Evolutionary conservation across 106 monocot genomes (phyloP).

Genomic region (Platanthera guangdongensis): DNA sequence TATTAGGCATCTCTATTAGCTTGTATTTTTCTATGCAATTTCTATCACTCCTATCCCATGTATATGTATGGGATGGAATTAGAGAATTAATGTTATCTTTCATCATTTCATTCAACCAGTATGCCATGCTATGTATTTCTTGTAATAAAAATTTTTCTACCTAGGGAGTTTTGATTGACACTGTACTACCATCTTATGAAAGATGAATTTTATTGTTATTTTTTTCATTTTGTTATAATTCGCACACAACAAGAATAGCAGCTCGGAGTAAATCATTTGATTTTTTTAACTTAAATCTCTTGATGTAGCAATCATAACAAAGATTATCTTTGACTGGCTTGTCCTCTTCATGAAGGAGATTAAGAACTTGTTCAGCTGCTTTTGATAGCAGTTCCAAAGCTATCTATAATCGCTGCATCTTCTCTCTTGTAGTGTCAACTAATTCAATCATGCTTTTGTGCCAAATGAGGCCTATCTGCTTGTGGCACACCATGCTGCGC

Average conservation of each 20-base stretch:
- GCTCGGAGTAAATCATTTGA: not conserved
- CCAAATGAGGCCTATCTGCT: not conserved
- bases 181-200: not conserved
- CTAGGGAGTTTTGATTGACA: not conserved
- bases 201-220: not conserved
- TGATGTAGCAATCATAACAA: not conserved
- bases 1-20: too few relatives aligned
- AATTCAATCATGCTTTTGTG: not conserved
- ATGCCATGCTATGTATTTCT: not conserved
- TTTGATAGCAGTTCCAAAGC: not conserved
- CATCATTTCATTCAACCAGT: not conserved
- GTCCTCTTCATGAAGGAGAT: not conserved
- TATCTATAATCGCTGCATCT: not conserved
- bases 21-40: too few relatives aligned
- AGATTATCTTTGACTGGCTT: not conserved
- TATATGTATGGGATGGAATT: too few relatives aligned
- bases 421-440: not conserved
- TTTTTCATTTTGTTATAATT: not conserved
- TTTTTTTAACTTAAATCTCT: not conserved
- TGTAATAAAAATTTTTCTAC: not conserved
- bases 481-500: not conserved
- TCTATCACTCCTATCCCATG: too few relatives aligned
- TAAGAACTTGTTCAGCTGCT: not conserved
- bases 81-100: not conserved
- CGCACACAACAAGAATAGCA: not conserved